These are phyloP conservation scores for Blastobotrys muscicola DNA, from an alignment of 805 yeast genomes.

Conservation along the genomic window DNA sequence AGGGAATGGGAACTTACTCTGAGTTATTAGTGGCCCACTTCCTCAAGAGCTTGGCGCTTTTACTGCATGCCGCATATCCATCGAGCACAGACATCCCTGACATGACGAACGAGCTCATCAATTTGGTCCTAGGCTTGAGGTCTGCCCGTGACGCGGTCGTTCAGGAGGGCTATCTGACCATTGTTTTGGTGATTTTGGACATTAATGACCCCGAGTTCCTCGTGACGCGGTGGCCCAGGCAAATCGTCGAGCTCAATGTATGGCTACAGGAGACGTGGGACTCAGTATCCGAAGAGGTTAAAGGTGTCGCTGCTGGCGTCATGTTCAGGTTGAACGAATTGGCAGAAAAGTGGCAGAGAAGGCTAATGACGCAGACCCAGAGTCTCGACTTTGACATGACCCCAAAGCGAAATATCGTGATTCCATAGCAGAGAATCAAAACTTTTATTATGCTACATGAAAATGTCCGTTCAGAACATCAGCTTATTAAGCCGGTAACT, in stretches of 20 bases:
- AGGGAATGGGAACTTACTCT: slow-evolving; percentile 43
- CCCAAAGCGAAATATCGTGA: not conserved
- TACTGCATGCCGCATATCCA: slow-evolving; percentile 52
- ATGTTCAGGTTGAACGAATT: slow-evolving; percentile 21
- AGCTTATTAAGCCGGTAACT: not conserved
- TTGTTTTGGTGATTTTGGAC: slow-evolving; percentile 24
- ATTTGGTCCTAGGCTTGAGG: slow-evolving; percentile 13
- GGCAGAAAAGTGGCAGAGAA: slow-evolving; percentile 18
- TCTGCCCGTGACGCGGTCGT: slow-evolving; percentile 12
- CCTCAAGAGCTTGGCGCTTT: slow-evolving; percentile 46
- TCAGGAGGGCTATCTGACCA: slow-evolving; percentile 26
- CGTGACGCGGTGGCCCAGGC: slow-evolving; percentile 19
- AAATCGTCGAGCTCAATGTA: slow-evolving; percentile 22
- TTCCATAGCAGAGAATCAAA: not conserved
- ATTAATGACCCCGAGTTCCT: slow-evolving; percentile 22
- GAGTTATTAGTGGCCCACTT: slow-evolving; percentile 48
- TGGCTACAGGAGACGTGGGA: slow-evolving; percentile 27
- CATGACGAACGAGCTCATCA: slow-evolving; percentile 47
- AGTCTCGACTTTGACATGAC: slow-evolving; percentile 6
- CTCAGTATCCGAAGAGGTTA: slow-evolving; percentile 20
- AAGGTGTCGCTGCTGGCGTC: slow-evolving; percentile 26
- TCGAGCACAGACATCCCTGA: slow-evolving; percentile 39
- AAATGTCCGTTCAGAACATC: too few relatives aligned
- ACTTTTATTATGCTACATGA: not conserved
- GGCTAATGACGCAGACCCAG: slow-evolving; percentile 13